Percentiles rank a stretch among this genome's conserved stretches.
Conservation (phyloP, 2,329 filamentous ascomycete genomes). For the Fusarium papillatum region DNA sequence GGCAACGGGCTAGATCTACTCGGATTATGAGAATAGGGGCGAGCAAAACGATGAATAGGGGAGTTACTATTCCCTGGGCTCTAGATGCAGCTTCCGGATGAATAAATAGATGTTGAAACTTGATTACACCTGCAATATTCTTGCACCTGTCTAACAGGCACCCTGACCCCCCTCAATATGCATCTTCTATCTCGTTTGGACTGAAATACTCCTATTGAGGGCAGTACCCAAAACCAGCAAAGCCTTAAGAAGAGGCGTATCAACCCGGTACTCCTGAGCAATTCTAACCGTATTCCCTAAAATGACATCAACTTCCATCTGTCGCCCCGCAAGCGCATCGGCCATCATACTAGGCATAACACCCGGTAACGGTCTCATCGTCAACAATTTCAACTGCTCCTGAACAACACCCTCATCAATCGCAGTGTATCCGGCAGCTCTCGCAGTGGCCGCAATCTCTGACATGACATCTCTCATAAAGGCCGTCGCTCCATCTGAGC, state of each 20-base stretch:
- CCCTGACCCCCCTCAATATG: background rate
- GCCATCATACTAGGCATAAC: background rate
- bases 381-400: background rate
- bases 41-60: fast-evolving
- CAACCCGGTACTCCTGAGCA: background rate
- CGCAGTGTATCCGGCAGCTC: background rate
- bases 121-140: background rate
- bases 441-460: background rate
- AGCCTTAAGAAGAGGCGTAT: background rate
- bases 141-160: background rate
- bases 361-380: background rate
- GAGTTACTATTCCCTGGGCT: background rate
- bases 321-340: background rate
- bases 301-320: background rate
- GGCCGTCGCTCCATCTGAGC: background rate
- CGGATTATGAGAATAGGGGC: background rate
- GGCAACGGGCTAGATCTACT: background rate
- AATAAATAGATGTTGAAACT: background rate
- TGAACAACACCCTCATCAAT: background rate
- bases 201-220: background rate
- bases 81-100: fast-evolving
- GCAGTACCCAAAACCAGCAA: background rate
- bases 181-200: background rate
- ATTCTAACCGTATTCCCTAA: background rate
- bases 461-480: background rate